Base-by-base conservation (phyloP, 192 early-diverging fungal species). In the Coemansia sp. region DNA sequence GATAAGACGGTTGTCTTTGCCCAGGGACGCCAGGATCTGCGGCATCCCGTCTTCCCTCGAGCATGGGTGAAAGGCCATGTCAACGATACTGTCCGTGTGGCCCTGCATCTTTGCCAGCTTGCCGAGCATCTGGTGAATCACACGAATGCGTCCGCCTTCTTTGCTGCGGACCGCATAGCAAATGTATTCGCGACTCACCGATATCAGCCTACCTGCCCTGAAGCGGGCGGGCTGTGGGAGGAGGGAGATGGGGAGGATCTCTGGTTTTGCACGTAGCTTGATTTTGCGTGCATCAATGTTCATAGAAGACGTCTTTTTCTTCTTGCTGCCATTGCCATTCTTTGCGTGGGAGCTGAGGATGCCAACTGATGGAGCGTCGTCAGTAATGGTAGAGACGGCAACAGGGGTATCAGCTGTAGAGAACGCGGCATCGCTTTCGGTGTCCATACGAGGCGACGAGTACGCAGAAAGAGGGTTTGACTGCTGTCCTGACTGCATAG, bases 121-220 rank as follows among this genome's bases (percentile, higher is more conserved):
- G 29, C 77, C 77, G n/a, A 73, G 77, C 33, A 74, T 61, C 65
- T 79, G 77, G 51, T 79, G 77, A 25, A 79, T 79, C 26, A 79
- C 71, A 15, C 77, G 77, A 25, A 79, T 71, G 33, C 68, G 77
- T 0, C 77, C 77, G 9, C 77, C 77, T 46, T 79, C 77, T 30
- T 79, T 79, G 77, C 71, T 79, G 29, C 77, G 64, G 10, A 79
- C 77, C 12, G 77, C 77, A 25, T 79, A 79, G 65, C 77, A 79
- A 30, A 79, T 79, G 59, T 74, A 79, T 34, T 79, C 77, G 52
- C 77, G 64, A 46, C 77, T 79, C 31, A 79, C 77, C 2, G 77
- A 64, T 21, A 79, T 68, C 40, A 79, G 68, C 4, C 77, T 45
- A 0, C 77, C 77, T 28, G 71, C 57, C 20, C 66, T 59, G 61